Percentiles rank a stretch among this genome's conserved stretches.
phyloP scores from a whole-genome alignment of 2,329 filamentous ascomycete species.

The Fusarium sarcochroum region DNA sequence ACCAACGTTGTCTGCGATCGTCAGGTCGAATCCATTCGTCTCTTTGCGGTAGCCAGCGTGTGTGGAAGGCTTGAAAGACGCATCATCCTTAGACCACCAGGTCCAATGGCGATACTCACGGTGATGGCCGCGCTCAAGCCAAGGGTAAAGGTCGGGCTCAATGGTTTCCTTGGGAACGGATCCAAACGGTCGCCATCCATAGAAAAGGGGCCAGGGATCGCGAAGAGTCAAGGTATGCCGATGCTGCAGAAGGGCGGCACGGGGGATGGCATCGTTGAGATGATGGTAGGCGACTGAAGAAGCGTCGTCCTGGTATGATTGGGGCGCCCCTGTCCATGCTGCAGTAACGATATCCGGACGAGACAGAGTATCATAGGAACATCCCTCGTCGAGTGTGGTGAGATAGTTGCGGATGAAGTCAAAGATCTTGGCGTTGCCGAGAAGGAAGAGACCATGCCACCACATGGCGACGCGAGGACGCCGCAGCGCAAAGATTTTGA shows the following conservation, averaged over 20 bases:
- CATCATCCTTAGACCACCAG: conserved; percentile 47
- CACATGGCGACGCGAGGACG: conserved; percentile 49
- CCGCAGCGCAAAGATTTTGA: conserved; percentile 45
- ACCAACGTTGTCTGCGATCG: conserved; percentile 39
- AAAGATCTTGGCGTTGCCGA: conserved; percentile 39
- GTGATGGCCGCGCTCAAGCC: conserved; percentile 45
- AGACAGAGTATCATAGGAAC: conserved; percentile 44
- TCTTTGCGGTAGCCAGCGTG: conserved; percentile 43
- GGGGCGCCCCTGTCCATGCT: conserved; percentile 44
- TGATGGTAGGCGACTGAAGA: conserved; percentile 27
- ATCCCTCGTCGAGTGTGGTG: conserved; percentile 47
- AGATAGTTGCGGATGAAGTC: conserved; percentile 46
- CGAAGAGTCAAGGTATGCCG: conserved; percentile 47
- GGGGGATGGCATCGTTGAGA: conserved; percentile 34
- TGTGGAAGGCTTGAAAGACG: conserved; percentile 17
- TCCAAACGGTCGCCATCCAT: conserved; percentile 48
- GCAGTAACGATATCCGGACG: conserved; percentile 49
- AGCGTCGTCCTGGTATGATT: conserved; percentile 45
- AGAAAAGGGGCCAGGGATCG: conserved; percentile 49
- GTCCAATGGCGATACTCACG: conserved; percentile 47
- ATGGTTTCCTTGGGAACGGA: conserved; percentile 36
- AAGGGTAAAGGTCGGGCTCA: conserved; percentile 48
- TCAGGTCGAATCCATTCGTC: conserved; percentile 25
- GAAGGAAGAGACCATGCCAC: conserved; percentile 50
- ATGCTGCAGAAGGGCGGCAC: conserved; percentile 44